Conservation (phyloP, 805 yeast genomes). For the Metschnikowia picachoensis region DNA sequence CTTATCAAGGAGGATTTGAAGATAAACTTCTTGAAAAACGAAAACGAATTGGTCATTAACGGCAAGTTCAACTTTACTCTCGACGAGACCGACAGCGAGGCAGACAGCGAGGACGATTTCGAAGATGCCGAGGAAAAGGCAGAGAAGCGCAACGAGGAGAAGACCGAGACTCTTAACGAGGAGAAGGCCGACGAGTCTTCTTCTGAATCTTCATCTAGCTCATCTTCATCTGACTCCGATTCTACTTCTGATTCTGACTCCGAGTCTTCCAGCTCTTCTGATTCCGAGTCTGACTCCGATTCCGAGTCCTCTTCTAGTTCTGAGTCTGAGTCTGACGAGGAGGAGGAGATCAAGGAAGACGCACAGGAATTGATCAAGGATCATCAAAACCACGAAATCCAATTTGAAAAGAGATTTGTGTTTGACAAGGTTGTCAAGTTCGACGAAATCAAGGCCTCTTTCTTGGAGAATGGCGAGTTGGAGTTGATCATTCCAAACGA, state of each 20-base stretch:
- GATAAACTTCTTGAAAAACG: conserved; percentile 36
- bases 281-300: conserved; percentile 7
- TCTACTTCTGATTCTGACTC: conserved; percentile 13
- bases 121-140: conserved; percentile 15
- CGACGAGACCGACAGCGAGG: conserved; percentile 22
- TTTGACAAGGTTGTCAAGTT: conserved; percentile 38
- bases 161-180: conserved; percentile 1
- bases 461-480: conserved; percentile 37
- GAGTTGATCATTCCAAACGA: conserved; percentile 40
- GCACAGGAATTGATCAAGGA: conserved; percentile 35
- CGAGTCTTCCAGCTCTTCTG: conserved; percentile 16
- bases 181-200: conserved; percentile 7
- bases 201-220: conserved; percentile 5
- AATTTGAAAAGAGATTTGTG: conserved; percentile 41
- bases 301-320: conserved; percentile 14
- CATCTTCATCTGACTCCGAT: conserved; percentile 11
- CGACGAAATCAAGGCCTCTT: conserved; percentile 36
- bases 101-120: conserved; percentile 18
- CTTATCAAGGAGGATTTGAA: conserved; percentile 38
- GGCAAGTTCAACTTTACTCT: conserved; percentile 35
- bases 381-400: conserved; percentile 36
- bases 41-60: conserved; percentile 38
- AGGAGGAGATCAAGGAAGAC: conserved; percentile 41
- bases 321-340: conserved; percentile 19
- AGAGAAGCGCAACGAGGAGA: conserved; percentile 13